Base-by-base conservation (phyloP, 306 rosid genomes). In the Quercus alba region DNA sequence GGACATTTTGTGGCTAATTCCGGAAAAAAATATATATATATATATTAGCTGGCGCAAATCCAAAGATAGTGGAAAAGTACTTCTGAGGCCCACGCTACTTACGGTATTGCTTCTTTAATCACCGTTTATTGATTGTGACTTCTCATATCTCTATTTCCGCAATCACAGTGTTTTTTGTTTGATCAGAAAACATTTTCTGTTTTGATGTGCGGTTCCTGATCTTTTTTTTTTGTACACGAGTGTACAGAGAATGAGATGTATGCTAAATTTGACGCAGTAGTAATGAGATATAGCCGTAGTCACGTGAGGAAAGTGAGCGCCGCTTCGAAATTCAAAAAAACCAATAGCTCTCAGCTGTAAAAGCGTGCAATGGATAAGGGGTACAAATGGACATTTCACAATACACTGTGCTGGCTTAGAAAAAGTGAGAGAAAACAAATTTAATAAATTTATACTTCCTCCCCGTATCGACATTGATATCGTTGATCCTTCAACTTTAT, bases 281-380 rank as follows among this genome's bases (percentile, higher is more conserved):
- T 63, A 5, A 15, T 26, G 69, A 59, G 66, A 3, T 21, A 1
- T 20, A 9, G 77, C 54, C 54, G 54, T 35, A 61, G 74, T 74
- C 82, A 67, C 76, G 58, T 67, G 79, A 67, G 78, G 19, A 80
- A 80, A 74, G 31, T 64, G 63, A 20, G 80, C n/a, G 31, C 80
- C 74, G 35, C 30, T 75, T 83, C 80, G 75, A 79, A 83, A 59
- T 79, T 79, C 56, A 70, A 84, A 79, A 58, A 58, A 5, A 11
- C 19, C 59, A 13, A 35, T 41, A 7, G 12, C 46, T 41, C 18
- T 41, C 31, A 46, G 56, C 62, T 17, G 58, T 6, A 28, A 35
- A 35, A 56, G 66, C 25, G 21, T 73, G 13, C 62, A 73, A 13
- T 17, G 73, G 84, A 81, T 84, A 78, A 87, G 90, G 85, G 83